Evolutionary conservation across 257 asterid species (phyloP).

Genomic region (Scutellaria galericulata): DNA sequence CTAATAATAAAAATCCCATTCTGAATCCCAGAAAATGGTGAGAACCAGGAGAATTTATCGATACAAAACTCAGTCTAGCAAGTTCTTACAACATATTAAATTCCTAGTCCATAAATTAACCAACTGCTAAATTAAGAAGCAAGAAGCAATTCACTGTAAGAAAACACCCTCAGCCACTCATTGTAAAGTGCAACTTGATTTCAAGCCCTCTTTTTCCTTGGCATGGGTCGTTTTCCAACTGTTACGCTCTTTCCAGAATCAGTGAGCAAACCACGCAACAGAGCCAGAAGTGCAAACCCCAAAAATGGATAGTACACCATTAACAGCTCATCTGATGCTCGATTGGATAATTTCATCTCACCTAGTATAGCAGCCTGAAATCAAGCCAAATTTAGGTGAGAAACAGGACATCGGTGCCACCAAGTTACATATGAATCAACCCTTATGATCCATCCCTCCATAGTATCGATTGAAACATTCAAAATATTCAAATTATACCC

Average conservation of each 20-base stretch:
- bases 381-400: slow-evolving; percentile 22
- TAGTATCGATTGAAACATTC: not conserved
- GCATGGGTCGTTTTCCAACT: slow-evolving; percentile 50
- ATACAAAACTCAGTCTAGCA: not conserved
- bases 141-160: not conserved
- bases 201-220: slow-evolving; percentile 73
- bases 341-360: slow-evolving; percentile 61
- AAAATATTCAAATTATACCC: no score
- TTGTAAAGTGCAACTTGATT: slow-evolving; percentile 10
- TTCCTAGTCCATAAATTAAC: slow-evolving; percentile 5
- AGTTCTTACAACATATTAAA: slow-evolving; percentile 5
- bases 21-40: slow-evolving; percentile 16
- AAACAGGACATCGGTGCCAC: no score
- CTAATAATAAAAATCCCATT: not conserved
- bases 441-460: no score
- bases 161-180: slow-evolving; percentile 20
- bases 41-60: not conserved
- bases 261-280: slow-evolving; percentile 67
- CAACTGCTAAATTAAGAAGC: slow-evolving; percentile 30
- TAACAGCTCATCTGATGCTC: slow-evolving; percentile 66
- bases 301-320: slow-evolving; percentile 70
- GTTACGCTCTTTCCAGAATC: slow-evolving; percentile 50
- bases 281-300: slow-evolving; percentile 63
- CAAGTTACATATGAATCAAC: no score
- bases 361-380: slow-evolving; percentile 72